phyloP scores from a whole-genome alignment of 192 early-diverging fungal species.

The Coemansia reversa region DNA sequence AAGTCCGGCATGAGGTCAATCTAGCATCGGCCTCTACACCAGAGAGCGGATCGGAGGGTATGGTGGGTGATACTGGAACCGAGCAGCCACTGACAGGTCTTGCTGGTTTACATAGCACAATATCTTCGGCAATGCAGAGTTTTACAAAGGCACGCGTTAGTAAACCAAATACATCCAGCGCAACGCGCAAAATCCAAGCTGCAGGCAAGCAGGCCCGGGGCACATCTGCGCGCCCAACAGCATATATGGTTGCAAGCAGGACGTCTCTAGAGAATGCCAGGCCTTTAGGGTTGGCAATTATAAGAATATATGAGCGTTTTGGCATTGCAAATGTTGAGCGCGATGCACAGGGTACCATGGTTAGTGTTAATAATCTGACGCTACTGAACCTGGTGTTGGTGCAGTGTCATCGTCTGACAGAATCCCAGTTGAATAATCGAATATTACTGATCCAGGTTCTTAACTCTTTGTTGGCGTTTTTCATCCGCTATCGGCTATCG shows the following conservation, averaged over 20 bases:
- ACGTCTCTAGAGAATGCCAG: conserved; percentile 36
- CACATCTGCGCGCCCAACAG: not conserved
- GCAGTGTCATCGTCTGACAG: conserved; percentile 69
- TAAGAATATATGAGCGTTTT: conserved; percentile 29
- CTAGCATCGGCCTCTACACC: conserved; percentile 12
- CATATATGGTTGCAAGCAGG: conserved; percentile 46
- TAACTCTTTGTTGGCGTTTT: conserved; percentile 70
- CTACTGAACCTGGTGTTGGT: conserved; percentile 90
- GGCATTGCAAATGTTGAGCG: conserved; percentile 41
- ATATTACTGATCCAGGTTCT: conserved; percentile 70
- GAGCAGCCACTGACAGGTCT: not conserved
- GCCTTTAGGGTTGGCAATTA: conserved; percentile 29
- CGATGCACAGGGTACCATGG: conserved; percentile 32
- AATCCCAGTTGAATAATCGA: conserved; percentile 57
- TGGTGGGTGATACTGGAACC: not conserved
- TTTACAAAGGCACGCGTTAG: conserved; percentile 42
- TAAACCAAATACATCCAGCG: not conserved
- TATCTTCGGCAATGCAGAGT: conserved; percentile 47
- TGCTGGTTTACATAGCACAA: conserved; percentile 14
- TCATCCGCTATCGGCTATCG: conserved; percentile 79
- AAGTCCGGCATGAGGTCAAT: conserved; percentile 21
- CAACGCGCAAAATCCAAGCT: not conserved
- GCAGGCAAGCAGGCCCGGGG: not conserved
- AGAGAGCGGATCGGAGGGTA: conserved; percentile 13
- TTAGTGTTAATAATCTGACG: conserved; percentile 87